Evolutionary conservation across 805 yeast species (phyloP), one percentile per base, ranked within the genome.

Genomic region (Tetrapisispora fleetii): DNA sequence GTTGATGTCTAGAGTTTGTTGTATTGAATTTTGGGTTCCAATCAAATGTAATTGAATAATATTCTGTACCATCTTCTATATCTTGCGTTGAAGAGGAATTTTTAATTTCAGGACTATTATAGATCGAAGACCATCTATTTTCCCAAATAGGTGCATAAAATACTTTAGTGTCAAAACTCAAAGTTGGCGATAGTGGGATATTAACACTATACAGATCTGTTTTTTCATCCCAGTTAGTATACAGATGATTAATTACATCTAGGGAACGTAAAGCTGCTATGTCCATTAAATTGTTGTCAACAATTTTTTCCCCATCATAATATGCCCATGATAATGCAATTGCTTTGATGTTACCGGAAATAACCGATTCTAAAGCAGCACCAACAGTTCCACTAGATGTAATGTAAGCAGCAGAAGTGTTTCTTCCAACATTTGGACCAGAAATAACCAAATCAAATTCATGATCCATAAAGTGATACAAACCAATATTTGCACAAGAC

Each of bases 351-450:
- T 80, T 78, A 0, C 81, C 83, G 19, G 74, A 63, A 39, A 90
- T 77, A 2, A 84, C 85, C 1, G 90, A 95, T 68, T 93, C 99
- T 88, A 90, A 78, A 1, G 97, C 93, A 3, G 96, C 98, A 24
- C 99, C 99, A 17, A 93, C 83, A 2, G 99, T 93, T 14, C 99
- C 99, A 56, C 95, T 83, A 4, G 96, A 80, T 58, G 93, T 75
- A 48, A 89, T 85, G 65, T 89, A 93, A 41, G 91, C 77, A 6
- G 95, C 88, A 22, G 91, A 80, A 1, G 96, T 81, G 66, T 93
- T 93, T 61, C 96, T 79, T 21, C 99, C 99, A 55, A 84, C 91
- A 63, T 93, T 93, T 8, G 99, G 99, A 1, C 99, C 99, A 48
- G 95, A 85, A 21, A 93, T 65, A 5, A 93, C 96, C 50, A 91